Evolutionary conservation across 768 basidiomycete genomes (phyloP).

Genomic region (Collybiopsis luxurians): DNA sequence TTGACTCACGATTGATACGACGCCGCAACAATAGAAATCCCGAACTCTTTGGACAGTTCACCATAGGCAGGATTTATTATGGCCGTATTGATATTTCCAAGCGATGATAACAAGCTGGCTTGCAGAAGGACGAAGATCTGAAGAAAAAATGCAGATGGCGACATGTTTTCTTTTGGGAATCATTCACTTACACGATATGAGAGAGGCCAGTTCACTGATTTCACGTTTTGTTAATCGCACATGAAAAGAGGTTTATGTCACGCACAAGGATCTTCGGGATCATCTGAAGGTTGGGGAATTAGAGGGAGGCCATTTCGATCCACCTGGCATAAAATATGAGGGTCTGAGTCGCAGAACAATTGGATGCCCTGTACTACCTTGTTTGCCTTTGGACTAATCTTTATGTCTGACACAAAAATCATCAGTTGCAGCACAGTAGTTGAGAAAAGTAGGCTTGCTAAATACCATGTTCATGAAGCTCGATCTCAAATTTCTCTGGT

Average conservation of each 20-base stretch:
- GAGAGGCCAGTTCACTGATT: background rate
- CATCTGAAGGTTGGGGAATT: conserved; percentile 38
- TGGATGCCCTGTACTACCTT: no score
- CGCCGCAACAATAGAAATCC: conserved; percentile 31
- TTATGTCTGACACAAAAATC: no score
- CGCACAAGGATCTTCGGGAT: conserved; percentile 35
- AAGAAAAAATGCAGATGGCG: background rate
- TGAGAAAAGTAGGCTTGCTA: no score
- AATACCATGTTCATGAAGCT: no score
- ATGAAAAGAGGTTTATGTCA: background rate
- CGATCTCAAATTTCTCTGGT: no score
- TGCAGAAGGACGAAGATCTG: conserved; percentile 19
- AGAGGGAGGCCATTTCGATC: conserved; percentile 37
- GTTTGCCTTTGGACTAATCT: no score
- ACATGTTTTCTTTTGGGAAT: conserved; percentile 22
- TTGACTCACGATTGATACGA: conserved; percentile 32
- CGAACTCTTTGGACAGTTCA: conserved; percentile 33
- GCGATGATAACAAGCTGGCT: conserved; percentile 31
- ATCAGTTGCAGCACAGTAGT: no score
- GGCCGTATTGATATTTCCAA: conserved; percentile 35
- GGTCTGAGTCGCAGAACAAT: no score
- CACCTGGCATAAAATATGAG: conserved; percentile 15
- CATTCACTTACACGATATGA: conserved; percentile 26
- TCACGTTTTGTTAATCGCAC: background rate
- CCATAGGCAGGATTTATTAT: conserved; percentile 38